A percentile compares a stretch with the other conserved stretches of the same genome.
Conservation (phyloP, 768 basidiomycete genomes). For the Termitomyces sp. region DNA sequence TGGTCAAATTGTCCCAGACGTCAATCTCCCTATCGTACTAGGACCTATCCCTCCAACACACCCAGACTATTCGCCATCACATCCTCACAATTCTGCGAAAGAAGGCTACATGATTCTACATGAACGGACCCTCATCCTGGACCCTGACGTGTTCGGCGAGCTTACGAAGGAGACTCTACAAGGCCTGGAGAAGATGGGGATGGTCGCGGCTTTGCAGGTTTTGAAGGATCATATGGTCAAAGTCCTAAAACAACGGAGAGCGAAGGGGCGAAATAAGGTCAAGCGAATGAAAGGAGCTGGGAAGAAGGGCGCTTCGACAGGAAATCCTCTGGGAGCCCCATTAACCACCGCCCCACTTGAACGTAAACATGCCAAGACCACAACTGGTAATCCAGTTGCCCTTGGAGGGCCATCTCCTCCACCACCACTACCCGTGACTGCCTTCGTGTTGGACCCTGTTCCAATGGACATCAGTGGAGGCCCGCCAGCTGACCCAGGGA, state of each 20-base stretch:
- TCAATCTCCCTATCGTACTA: slow-evolving; percentile 74
- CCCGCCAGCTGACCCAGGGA: slow-evolving; percentile 29
- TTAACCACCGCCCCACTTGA: slow-evolving; percentile 46
- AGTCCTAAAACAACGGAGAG: slow-evolving; percentile 71
- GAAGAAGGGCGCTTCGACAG: slow-evolving; percentile 20
- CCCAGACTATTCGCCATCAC: slow-evolving; percentile 45
- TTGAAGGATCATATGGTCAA: slow-evolving; percentile 84
- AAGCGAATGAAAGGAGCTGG: slow-evolving; percentile 23
- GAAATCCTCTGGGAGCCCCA: slow-evolving; percentile 21
- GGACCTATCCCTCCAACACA: slow-evolving; percentile 68
- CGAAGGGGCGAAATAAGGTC: slow-evolving; percentile 35
- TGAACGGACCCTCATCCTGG: slow-evolving; percentile 78
- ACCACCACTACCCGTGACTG: slow-evolving; percentile 4
- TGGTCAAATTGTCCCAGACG: slow-evolving; percentile 39
- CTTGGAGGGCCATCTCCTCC: slow-evolving; percentile 2
- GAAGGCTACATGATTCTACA: slow-evolving; percentile 75
- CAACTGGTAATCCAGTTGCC: background rate
- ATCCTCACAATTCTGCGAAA: slow-evolving; percentile 44
- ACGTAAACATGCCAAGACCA: slow-evolving; percentile 4
- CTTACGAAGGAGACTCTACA: slow-evolving; percentile 69
- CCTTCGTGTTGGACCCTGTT: slow-evolving; percentile 25
- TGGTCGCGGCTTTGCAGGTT: slow-evolving; percentile 75
- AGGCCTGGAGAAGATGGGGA: slow-evolving; percentile 77
- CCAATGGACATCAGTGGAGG: slow-evolving; percentile 22
- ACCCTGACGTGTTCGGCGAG: slow-evolving; percentile 80